Conservation (phyloP, 345 rosid genomes). For the Linum lewisii region DNA sequence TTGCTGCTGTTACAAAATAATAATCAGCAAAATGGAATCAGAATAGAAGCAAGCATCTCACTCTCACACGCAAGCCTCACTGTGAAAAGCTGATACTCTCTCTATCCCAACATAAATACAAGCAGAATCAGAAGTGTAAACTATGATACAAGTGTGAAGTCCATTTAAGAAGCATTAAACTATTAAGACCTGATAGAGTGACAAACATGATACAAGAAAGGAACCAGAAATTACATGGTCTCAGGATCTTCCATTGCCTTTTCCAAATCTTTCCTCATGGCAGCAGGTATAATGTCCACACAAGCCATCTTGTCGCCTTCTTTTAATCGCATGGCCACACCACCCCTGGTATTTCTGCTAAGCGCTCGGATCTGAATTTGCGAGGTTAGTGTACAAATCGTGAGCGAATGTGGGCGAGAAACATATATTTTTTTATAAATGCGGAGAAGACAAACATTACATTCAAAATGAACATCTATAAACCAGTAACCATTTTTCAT, state of each 20-base stretch:
- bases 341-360: conserved; percentile 79
- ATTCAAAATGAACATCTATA: neutral
- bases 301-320: conserved; percentile 82
- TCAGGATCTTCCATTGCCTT: conserved; percentile 29
- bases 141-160: neutral
- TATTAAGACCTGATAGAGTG: neutral
- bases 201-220: neutral
- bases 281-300: conserved; percentile 72
- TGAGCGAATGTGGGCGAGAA: too few relatives aligned
- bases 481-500: neutral
- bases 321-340: conserved; percentile 77
- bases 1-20: conserved; percentile 24
- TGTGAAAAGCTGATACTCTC: neutral
- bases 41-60: neutral
- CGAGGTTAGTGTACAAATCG: neutral
- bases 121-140: neutral
- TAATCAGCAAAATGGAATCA: neutral
- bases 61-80: neutral
- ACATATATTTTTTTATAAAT: too few relatives aligned
- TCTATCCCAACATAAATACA: neutral
- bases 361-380: conserved; percentile 64
- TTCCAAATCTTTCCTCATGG: conserved; percentile 44
- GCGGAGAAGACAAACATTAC: neutral
- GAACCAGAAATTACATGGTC: conserved; percentile 32
- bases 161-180: neutral